Base-by-base conservation (phyloP, 2,329 filamentous ascomycete genomes). In the Xylariales sp. region DNA sequence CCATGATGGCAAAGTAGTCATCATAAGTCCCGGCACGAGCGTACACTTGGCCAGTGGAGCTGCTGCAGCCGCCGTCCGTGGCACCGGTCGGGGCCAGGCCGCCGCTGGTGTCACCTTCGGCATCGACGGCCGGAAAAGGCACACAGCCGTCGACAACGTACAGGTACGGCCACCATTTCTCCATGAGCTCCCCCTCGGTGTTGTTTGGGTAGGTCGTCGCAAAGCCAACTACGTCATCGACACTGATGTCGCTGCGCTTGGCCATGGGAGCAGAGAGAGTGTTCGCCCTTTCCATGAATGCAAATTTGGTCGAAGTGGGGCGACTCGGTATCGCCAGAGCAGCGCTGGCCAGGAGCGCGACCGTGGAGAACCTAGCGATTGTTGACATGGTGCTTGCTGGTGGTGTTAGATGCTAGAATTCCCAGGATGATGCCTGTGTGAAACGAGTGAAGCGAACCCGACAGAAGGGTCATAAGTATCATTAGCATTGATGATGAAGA, bases 1-100 rank as follows among this genome's bases (percentile, higher is more conserved):
- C n/a, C 56, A 60, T 55, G 39, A 59, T 54, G 47, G 45, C 57
- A 38, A 52, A 55, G 29, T 43, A 42, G 29, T 48, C 52, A 33
- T 53, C 54, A 40, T 55, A 51, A 35, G 38, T 33, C 6, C 34
- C 49, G 28, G 44, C 54, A 16, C 60, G 51, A n/a, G 52, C 50
- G 39, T 63, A 62, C 8, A 60, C 54, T 45, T 62, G 59, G 17
- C 59, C 58, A 3, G 50, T 51, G 45, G 43, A 51, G 23, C 40
- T 49, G 30, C 44, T 43, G 50, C 58, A 60, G 32, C 41, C 50
- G 17, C 50, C 46, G 33, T 38, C 51, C 19, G 48, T 37, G 33
- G 37, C 35, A 13, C 57, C 57, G 6, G 48, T 42, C n/a, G 54
- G 40, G 5, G 42, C 31, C 2, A 61, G 51, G 18, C 60, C 60